Evolutionary conservation across 495 filamentous ascomycete species (phyloP).

Genomic region (Lasiosphaeria miniovina): DNA sequence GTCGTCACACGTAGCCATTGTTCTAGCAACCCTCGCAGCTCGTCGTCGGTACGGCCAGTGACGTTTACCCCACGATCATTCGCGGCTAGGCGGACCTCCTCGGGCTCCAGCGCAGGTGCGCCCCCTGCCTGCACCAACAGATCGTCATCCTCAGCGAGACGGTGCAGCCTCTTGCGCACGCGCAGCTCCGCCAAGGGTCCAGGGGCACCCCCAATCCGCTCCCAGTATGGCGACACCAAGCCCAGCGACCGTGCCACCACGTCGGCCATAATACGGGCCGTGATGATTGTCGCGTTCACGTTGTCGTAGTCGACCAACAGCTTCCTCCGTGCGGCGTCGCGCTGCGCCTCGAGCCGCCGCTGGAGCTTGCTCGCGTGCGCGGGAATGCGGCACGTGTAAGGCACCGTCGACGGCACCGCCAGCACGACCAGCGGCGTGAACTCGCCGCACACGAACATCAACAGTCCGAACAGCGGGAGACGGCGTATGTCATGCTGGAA

Average conservation of each 20-base stretch:
- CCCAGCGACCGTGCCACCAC: slow-evolving; percentile 18
- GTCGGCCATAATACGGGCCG: neutral
- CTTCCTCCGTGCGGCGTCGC: slow-evolving; percentile 13
- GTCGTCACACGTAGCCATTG: slow-evolving; percentile 34
- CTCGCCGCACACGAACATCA: slow-evolving; percentile 77
- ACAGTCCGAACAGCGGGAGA: slow-evolving; percentile 70
- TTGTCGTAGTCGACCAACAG: too few relatives aligned
- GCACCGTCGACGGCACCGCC: slow-evolving; percentile 66
- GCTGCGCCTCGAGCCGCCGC: slow-evolving; percentile 42
- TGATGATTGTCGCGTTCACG: too few relatives aligned
- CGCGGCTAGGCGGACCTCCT: slow-evolving; percentile 44
- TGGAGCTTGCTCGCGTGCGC: slow-evolving; percentile 61
- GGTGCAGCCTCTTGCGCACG: slow-evolving; percentile 40
- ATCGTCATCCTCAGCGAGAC: slow-evolving; percentile 45
- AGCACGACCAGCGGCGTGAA: slow-evolving; percentile 73
- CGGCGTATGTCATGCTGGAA: slow-evolving; percentile 63
- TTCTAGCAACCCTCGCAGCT: slow-evolving; percentile 27
- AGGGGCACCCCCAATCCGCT: slow-evolving; percentile 25
- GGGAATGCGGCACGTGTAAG: slow-evolving; percentile 78
- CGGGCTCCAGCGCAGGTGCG: slow-evolving; percentile 30
- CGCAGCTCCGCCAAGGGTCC: slow-evolving; percentile 5
- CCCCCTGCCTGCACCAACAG: slow-evolving; percentile 37
- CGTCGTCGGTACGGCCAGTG: slow-evolving; percentile 20
- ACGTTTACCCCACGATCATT: slow-evolving; percentile 42
- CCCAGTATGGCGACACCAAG: slow-evolving; percentile 32